Percentiles rank a stretch among this genome's conserved stretches.
Conservation (phyloP, 257 asterid genomes). For the Striga asiatica region DNA sequence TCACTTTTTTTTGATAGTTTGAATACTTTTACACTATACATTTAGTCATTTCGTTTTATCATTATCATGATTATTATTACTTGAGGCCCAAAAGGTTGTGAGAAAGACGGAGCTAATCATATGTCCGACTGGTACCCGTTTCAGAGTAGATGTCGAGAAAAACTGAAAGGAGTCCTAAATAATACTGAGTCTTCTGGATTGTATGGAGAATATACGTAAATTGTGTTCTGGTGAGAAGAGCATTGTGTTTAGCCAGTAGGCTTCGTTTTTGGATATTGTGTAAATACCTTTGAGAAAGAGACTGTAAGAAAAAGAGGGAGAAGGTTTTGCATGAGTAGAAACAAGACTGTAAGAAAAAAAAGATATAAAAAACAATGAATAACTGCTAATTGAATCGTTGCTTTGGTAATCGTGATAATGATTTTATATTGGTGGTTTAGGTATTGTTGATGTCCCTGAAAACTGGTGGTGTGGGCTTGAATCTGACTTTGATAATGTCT, state of each 20-base stretch:
- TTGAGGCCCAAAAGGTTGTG: too few species aligned
- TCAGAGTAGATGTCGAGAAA: conserved; percentile 53
- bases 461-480: conserved; percentile 85
- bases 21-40: too few species aligned
- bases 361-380: too few species aligned
- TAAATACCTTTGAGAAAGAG: conserved; percentile 50
- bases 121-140: conserved; percentile 47
- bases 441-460: conserved; percentile 70
- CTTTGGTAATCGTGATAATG: too few species aligned
- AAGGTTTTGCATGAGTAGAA: conserved; percentile 71
- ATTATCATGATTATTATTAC: too few species aligned
- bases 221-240: conserved; percentile 57
- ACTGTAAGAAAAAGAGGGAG: conserved; percentile 47
- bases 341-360: conserved; percentile 44
- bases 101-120: conserved; percentile 50
- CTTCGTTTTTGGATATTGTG: conserved; percentile 63
- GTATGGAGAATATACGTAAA: conserved; percentile 28
- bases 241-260: conserved; percentile 82
- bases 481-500: conserved; percentile 73
- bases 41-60: too few species aligned
- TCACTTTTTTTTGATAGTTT: too few species aligned
- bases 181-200: conserved; percentile 46
- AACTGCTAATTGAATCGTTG: too few species aligned
- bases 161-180: conserved; percentile 76
- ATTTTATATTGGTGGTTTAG: conserved; percentile 26